Evolutionary conservation across 345 rosid genomes (phyloP), one percentile per base, ranked within the genome.

Genomic region (Tarenaya hassleriana): DNA sequence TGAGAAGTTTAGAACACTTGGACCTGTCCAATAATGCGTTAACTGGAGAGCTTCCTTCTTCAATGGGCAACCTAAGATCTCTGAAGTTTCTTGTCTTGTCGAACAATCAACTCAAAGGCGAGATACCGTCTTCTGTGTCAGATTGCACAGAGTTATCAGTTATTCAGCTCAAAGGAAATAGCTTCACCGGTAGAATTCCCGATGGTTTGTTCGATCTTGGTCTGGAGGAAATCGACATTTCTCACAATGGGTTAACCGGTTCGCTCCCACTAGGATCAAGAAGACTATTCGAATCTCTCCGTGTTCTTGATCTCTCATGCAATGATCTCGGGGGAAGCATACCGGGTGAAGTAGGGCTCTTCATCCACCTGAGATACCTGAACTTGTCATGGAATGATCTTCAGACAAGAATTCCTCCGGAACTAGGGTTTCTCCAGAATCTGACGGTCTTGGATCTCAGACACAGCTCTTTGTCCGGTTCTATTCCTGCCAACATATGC

Each of bases 361-460:
- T 79, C 47, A 76, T 77, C 9, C 66, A 61, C 58, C 14, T 90
- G 65, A 74, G 73, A 62, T 78, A 78, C 75, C 65, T 86, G 67
- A 90, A 90, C 41, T 68, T 86, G 29, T 90, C 97, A 45, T 80
- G 88, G 88, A 90, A 90, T 63, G 51, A 58, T 33, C 81, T 90
- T 60, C 71, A 70, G 15, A 72, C 95, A 17, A 75, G 73, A 60
- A 43, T 90, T 55, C 94, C 95, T 0, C 16, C 29, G 18, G 66
- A 73, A 44, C 35, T 87, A 44, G 87, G 92, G 47, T 69, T 73
- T 4, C 33, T 84, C 53, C 81, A 75, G 76, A 75, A 58, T 33
- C 52, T 91, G 67, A n/a, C 21, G 32, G 69, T 76, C 52, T 86
- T 91, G 44, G 98, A 91, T 70, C 63, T 91, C 72, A 79, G 96